Conservation (phyloP, 257 asterid genomes). For the Ocimum tenuiflorum region DNA sequence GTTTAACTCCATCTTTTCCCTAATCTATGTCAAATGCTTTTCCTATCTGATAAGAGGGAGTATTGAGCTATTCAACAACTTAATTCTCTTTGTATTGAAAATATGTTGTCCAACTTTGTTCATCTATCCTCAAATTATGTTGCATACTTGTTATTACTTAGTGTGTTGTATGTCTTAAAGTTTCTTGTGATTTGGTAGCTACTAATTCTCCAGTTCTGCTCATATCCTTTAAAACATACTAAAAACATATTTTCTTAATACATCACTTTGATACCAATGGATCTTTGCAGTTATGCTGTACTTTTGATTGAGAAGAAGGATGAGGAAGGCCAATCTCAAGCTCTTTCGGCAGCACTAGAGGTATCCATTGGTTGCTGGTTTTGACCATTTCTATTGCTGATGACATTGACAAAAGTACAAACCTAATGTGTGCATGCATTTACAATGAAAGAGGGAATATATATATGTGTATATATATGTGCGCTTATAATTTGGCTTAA, state of each 20-base stretch:
- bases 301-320: slow-evolving; percentile 81
- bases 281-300: slow-evolving; percentile 73
- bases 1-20: not conserved
- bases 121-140: not conserved
- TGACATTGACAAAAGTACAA: not conserved
- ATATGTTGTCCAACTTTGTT: slow-evolving; percentile 4
- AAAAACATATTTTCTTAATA: not conserved
- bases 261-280: slow-evolving; percentile 14
- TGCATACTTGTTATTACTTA: not conserved
- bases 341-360: slow-evolving; percentile 96
- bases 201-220: not conserved
- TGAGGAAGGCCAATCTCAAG: slow-evolving; percentile 95
- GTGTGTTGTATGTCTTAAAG: not conserved
- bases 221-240: not conserved
- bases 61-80: not conserved
- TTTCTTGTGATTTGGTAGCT: slow-evolving; percentile 9
- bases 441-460: not conserved
- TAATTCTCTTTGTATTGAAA: not conserved
- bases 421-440: not conserved
- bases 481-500: not conserved
- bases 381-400: slow-evolving; percentile 1
- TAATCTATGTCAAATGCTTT: slow-evolving; percentile 5
- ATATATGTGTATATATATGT: not conserved
- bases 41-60: not conserved
- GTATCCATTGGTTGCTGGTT: slow-evolving; percentile 29